These are phyloP conservation scores for Ascochyta clinopodiicola DNA, from an alignment of 2,329 filamentous ascomycete species.

Conservation along the genomic window DNA sequence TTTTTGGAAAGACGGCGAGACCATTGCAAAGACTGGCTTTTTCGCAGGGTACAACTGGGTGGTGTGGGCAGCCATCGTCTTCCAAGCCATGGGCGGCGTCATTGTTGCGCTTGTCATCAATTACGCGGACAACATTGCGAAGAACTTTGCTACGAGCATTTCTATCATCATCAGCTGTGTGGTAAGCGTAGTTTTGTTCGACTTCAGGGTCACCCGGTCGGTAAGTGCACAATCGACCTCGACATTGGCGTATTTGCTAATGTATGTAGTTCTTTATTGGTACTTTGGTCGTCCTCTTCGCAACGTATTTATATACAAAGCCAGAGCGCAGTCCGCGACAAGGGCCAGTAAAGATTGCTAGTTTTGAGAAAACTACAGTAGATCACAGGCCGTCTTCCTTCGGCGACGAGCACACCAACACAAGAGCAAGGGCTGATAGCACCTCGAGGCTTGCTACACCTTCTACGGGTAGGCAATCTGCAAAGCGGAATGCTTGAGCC, in stretches of 20 bases:
- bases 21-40: constrained; percentile 84
- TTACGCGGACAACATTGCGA: constrained; percentile 87
- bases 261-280: constrained; percentile 76
- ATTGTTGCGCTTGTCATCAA: constrained; percentile 83
- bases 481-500: constrained; percentile 35
- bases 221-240: constrained; percentile 27
- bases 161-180: constrained; percentile 88
- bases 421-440: constrained; percentile 12
- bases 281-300: constrained; percentile 76
- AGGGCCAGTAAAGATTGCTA: constrained; percentile 71
- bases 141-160: constrained; percentile 91
- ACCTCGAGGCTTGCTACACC: constrained; percentile 34
- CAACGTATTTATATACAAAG: constrained; percentile 84
- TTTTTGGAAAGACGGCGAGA: constrained; percentile 82
- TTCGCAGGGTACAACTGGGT: constrained; percentile 94
- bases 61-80: constrained; percentile 83
- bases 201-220: constrained; percentile 70
- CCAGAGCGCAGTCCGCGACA: constrained; percentile 62
- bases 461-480: constrained; percentile 27
- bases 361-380: constrained; percentile 76
- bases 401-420: constrained; percentile 20
- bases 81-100: constrained; percentile 85
- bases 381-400: constrained; percentile 48
- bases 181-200: constrained; percentile 84
- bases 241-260: constrained; percentile 10